These are phyloP conservation scores for Leccinellum rugosiceps DNA, from an alignment of 768 basidiomycete species.

Conservation along the genomic window DNA sequence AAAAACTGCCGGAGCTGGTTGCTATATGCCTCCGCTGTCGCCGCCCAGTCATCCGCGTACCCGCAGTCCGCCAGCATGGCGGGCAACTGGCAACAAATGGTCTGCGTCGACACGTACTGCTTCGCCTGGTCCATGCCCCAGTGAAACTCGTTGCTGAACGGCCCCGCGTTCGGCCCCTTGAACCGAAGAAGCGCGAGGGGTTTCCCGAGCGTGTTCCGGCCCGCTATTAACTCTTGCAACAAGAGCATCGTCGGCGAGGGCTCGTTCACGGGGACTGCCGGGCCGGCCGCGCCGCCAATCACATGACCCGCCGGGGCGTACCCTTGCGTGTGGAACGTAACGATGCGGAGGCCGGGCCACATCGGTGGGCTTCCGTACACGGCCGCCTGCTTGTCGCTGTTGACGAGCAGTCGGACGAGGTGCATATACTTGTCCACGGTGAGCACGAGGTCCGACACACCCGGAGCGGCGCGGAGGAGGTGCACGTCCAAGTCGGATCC, in stretches of 20 bases:
- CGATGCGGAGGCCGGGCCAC: conserved; percentile 25
- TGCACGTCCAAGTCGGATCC: conserved; percentile 31
- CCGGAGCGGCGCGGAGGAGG: conserved; percentile 31
- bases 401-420: conserved; percentile 30
- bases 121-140: conserved; percentile 28
- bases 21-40: conserved; percentile 29
- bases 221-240: conserved; percentile 26
- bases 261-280: conserved; percentile 25
- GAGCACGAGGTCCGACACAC: conserved; percentile 30
- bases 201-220: conserved; percentile 19
- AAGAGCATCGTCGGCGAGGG: conserved; percentile 30
- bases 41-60: conserved; percentile 27
- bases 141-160: conserved; percentile 28
- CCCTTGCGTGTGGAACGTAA: conserved; percentile 32
- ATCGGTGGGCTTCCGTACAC: conserved; percentile 27
- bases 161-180: conserved; percentile 29
- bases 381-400: conserved; percentile 33
- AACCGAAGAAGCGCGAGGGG: conserved; percentile 24
- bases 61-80: conserved; percentile 27
- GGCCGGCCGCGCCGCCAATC: conserved; percentile 13
- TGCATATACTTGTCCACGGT: conserved; percentile 31
- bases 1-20: conserved; percentile 30
- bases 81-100: conserved; percentile 18
- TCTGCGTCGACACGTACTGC: conserved; percentile 24
- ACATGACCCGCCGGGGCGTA: conserved; percentile 13